Conservation (phyloP, 139 green algal genomes). For the Asterochloris erici region DNA sequence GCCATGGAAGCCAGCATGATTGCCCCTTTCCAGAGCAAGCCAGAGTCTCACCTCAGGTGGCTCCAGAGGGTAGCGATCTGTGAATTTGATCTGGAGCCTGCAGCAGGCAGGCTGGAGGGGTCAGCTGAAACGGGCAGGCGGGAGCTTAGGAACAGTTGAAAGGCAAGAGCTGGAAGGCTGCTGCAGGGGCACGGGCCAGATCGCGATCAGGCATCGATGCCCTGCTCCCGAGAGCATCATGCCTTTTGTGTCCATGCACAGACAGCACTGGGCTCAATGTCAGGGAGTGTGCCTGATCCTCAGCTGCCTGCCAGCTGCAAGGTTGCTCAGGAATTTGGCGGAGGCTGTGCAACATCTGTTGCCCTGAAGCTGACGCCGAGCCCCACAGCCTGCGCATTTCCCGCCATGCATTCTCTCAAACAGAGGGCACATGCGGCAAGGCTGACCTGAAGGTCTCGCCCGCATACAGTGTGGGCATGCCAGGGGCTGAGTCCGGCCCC, state of each 20-base stretch:
- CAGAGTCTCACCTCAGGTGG: slow-evolving; percentile 60
- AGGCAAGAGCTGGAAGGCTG: too few species aligned
- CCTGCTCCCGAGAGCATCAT: too few species aligned
- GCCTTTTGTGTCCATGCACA: too few species aligned
- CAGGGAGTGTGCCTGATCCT: too few species aligned
- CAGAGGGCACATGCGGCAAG: not conserved
- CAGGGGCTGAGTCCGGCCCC: slow-evolving; percentile 45
- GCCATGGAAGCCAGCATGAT: too few species aligned
- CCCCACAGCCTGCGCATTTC: not conserved
- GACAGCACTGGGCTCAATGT: too few species aligned
- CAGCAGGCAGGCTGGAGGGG: not conserved
- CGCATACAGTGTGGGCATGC: slow-evolving; percentile 42
- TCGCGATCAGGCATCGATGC: too few species aligned
- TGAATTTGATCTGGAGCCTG: slow-evolving; percentile 66
- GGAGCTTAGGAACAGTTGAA: too few species aligned
- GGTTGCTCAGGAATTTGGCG: too few species aligned
- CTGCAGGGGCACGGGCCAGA: too few species aligned
- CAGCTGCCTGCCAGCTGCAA: too few species aligned
- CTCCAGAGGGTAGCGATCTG: slow-evolving; percentile 78
- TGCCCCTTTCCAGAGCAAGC: not conserved
- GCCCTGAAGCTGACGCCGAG: not conserved
- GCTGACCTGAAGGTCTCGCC: slow-evolving; percentile 32
- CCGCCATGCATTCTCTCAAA: not conserved
- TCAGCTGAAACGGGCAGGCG: too few species aligned
- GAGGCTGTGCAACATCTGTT: not conserved